Evolutionary conservation across 164 flowering plant species (phyloP), one percentile per base, ranked within the genome.

Genomic region (Vitis riparia): DNA sequence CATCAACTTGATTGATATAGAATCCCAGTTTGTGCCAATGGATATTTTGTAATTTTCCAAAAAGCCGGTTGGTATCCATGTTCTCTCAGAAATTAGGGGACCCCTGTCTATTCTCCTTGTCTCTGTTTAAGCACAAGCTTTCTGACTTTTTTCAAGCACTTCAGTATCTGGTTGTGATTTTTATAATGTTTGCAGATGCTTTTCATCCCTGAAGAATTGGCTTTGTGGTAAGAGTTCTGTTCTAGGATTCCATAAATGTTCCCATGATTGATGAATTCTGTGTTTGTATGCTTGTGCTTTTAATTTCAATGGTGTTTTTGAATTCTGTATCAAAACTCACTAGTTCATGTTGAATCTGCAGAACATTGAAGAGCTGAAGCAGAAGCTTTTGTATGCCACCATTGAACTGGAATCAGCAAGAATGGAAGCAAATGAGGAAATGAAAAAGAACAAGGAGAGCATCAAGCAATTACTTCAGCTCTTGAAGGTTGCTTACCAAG

Each of bases 311-410:
- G 37, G 15, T 11, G 9, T 12, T 27, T 27, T 55, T 19, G 6
- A 30, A 2, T 14, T 19, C 17, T 48, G 15, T 16, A 29, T 63
- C 1, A 29, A 29, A 48, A 65, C 57, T 62, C 11, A 50, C 19
- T 55, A 9, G 23, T 12, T 59, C 62, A 69, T 70, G 53, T 71
- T 76, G 50, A 32, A 8, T 52, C 68, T 15, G 57, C 87, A 89
- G 93, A 78, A 47, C 51, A 10, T 74, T 19, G 87, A 85, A 13
- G 92, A 87, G 14, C 63, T 91, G 76, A 85, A 81, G 73, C 79
- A 79, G 57, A 78, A 77, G 76, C 84, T 91, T 63, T 70, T 85
- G 2, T 80, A 58, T 77, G 69, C 88, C 2, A 73, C 72, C 0
- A 2, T 79, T 48, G 90, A 86, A 66, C 74, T 91, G 23, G 94